These are phyloP conservation scores for Fusarium fujikuroi DNA, from an alignment of 2,329 filamentous ascomycete species.

Conservation along the genomic window DNA sequence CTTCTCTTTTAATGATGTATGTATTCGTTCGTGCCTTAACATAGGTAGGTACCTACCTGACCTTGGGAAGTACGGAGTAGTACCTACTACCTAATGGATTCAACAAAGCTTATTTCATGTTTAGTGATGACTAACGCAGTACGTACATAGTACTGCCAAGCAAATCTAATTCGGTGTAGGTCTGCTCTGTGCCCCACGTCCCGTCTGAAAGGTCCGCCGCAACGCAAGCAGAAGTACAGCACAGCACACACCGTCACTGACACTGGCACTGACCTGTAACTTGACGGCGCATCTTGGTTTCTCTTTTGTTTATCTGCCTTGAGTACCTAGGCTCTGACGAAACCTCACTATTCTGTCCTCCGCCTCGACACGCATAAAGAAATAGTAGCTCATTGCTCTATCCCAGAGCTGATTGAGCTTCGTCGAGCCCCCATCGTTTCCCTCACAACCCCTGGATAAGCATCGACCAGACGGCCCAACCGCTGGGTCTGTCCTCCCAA, in stretches of 20 bases:
- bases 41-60: too few species aligned
- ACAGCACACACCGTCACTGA: slow-evolving; percentile 33
- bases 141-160: slow-evolving; percentile 24
- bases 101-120: not conserved
- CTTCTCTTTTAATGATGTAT: not conserved
- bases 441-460: slow-evolving; percentile 42
- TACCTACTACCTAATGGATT: too few species aligned
- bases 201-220: slow-evolving; percentile 45
- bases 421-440: slow-evolving; percentile 17
- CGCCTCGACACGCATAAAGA: not conserved
- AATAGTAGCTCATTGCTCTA: slow-evolving; percentile 20
- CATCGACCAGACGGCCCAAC: slow-evolving; percentile 46
- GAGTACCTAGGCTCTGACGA: slow-evolving; percentile 20
- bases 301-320: slow-evolving; percentile 43
- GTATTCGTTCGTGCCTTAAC: not conserved
- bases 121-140: slow-evolving; percentile 34
- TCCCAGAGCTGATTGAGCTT: slow-evolving; percentile 40
- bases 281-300: slow-evolving; percentile 40
- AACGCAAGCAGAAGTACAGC: slow-evolving; percentile 35
- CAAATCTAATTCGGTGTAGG: slow-evolving; percentile 21
- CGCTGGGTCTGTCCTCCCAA: slow-evolving; percentile 48
- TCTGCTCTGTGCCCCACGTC: slow-evolving; percentile 40
- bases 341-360: slow-evolving; percentile 10
- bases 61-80: too few species aligned
- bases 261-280: slow-evolving; percentile 36